Conservation (phyloP, 805 yeast genomes). For the Grigorovia transvaalensis region DNA sequence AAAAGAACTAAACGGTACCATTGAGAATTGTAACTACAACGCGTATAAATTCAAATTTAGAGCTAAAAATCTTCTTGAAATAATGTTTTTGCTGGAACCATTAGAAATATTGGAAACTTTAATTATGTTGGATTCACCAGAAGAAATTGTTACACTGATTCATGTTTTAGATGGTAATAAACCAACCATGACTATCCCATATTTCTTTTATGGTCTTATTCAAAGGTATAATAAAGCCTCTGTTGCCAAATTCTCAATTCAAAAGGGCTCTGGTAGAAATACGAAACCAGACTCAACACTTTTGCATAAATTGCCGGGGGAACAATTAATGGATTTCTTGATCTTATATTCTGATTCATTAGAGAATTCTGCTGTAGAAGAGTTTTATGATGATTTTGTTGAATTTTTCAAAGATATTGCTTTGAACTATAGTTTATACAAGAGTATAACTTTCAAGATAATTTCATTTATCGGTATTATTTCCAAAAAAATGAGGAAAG, state of each 20-base stretch:
- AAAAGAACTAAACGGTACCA: conserved; percentile 7
- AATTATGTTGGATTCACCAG: conserved; percentile 29
- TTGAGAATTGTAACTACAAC: conserved; percentile 29
- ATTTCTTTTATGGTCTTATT: conserved; percentile 38
- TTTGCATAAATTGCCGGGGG: conserved; percentile 37
- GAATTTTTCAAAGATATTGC: conserved; percentile 51
- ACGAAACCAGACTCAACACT: conserved; percentile 34
- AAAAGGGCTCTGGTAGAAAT: conserved; percentile 3
- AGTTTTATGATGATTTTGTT: conserved; percentile 54
- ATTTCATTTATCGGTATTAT: conserved; percentile 43
- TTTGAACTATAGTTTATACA: conserved; percentile 38
- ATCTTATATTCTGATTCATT: conserved; percentile 52
- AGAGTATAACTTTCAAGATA: conserved; percentile 40
- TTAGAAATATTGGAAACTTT: conserved; percentile 62
- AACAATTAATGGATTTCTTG: conserved; percentile 41
- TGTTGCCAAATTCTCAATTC: conserved; percentile 14
- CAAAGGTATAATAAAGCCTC: conserved; percentile 18
- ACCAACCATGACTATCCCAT: conserved; percentile 63
- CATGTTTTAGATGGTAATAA: conserved; percentile 79
- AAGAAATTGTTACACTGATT: conserved; percentile 27
- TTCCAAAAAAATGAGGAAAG: conserved; percentile 44
- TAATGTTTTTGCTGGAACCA: conserved; percentile 57
- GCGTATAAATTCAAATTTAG: conserved; percentile 57
- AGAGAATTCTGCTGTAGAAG: conserved; percentile 71
- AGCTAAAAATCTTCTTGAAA: conserved; percentile 55